These are phyloP conservation scores for Aurifilum marmelostoma DNA, from an alignment of 2,329 filamentous ascomycete species.

Conservation along the genomic window DNA sequence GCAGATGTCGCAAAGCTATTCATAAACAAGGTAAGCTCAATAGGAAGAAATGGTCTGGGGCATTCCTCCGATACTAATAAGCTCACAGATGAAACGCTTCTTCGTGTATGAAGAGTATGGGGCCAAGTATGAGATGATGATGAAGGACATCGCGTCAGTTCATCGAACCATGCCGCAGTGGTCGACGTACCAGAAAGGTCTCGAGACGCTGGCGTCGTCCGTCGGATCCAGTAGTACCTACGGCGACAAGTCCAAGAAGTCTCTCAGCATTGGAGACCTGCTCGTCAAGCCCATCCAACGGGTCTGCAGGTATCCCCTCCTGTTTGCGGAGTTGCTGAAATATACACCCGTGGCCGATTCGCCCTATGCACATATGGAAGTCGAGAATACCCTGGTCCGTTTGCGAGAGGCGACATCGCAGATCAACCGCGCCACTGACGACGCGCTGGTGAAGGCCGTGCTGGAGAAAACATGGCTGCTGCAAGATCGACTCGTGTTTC, in stretches of 20 bases:
- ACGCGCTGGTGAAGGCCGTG: constrained; percentile 67
- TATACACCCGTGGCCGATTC: constrained; percentile 85
- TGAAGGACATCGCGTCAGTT: constrained; percentile 72
- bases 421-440: constrained; percentile 84
- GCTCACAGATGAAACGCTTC: constrained; percentile 73
- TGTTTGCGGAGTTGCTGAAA: constrained; percentile 83
- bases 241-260: constrained; percentile 68
- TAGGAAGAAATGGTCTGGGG: neutral
- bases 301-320: constrained; percentile 85
- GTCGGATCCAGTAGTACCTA: constrained; percentile 70
- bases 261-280: constrained; percentile 81
- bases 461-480: constrained; percentile 85
- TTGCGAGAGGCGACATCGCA: constrained; percentile 75
- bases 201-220: constrained; percentile 80
- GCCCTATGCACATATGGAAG: constrained; percentile 77
- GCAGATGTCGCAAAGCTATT: constrained; percentile 66
- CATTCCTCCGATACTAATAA: constrained; percentile 9
- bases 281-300: constrained; percentile 96
- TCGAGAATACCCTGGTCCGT: constrained; percentile 72
- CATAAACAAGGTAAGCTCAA: constrained; percentile 53
- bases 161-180: constrained; percentile 72
- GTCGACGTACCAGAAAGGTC: constrained; percentile 79
- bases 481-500: constrained; percentile 78
- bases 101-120: constrained; percentile 91
- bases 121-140: constrained; percentile 84